Evolutionary conservation across 192 early-diverging fungal genomes (phyloP), one percentile per base, ranked within the genome.

Genomic region (Umbelopsis ramanniana): DNA sequence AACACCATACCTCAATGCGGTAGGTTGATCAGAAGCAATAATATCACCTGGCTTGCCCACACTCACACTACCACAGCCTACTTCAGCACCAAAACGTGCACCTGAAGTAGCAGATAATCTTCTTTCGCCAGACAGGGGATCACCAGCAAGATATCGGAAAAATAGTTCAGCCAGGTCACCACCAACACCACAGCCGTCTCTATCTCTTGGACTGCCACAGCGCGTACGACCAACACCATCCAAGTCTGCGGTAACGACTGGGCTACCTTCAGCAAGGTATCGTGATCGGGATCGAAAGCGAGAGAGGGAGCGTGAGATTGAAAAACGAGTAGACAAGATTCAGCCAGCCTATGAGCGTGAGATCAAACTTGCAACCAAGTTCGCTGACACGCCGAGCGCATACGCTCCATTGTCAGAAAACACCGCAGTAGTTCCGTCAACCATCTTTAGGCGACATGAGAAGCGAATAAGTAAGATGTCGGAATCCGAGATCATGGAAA

Each of bases 401-500:
- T 21, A 15, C 15, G 15, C n/a, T 5, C 57, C 57, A 37, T 6
- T 63, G 0, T 11, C 11, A 63, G 57, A 37, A 6, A 63, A 37
- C 19, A 15, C 33, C 10, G 17, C 57, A 17, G 6, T 19, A 11
- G 29, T 17, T n/a, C 33, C 57, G 6, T 1, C 57, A 19, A 14
- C 57, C 3, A 37, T 63, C 3, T 63, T 63, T 26, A 63, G 29
- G 26, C 12, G 57, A 4, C 33, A 63, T n/a, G 57, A 63, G 37
- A 63, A 26, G 14, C 57, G 57, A 37, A 63, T 63, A 63, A 63
- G 57, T 14, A 63, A 63, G 57, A 63, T 63, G 57, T 63, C 57
- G 2, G 57, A 63, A 26, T 35, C 57, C 35, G 57, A 63, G 29
- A 63, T 63, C 12, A 35, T 63, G 57, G 57, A 63, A 3, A 63